Evolutionary conservation across 805 yeast species (phyloP).

Genomic region (Kurtzmaniella fragi): DNA sequence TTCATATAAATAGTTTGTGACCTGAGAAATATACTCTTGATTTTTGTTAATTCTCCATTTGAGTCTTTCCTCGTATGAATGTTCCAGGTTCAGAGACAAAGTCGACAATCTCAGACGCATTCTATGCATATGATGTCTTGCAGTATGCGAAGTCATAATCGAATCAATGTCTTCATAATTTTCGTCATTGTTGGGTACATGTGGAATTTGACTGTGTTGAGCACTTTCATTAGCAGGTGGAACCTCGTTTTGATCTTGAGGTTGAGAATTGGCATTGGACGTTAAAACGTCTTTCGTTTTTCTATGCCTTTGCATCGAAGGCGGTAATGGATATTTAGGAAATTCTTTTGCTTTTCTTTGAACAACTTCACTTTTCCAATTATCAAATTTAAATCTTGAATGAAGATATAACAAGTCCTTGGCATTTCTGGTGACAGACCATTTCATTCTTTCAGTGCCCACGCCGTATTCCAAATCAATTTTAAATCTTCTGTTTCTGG

Average conservation of each 20-base stretch:
- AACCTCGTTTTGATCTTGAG: not conserved
- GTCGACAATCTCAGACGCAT: slow-evolving; percentile 27
- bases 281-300: not conserved
- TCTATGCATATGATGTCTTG: slow-evolving; percentile 21
- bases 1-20: slow-evolving; percentile 65
- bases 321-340: slow-evolving; percentile 44
- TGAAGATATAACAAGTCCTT: slow-evolving; percentile 72
- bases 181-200: not conserved
- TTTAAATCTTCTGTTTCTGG: slow-evolving; percentile 45
- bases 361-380: slow-evolving; percentile 28
- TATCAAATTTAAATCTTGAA: slow-evolving; percentile 54
- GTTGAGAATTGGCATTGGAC: not conserved
- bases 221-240: not conserved
- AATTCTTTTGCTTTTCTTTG: slow-evolving; percentile 31
- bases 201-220: slow-evolving; percentile 1
- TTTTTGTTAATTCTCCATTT: slow-evolving; percentile 20
- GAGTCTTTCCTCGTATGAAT: slow-evolving; percentile 26
- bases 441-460: slow-evolving; percentile 68
- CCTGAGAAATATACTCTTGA: slow-evolving; percentile 36
- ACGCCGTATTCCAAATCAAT: slow-evolving; percentile 89
- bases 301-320: slow-evolving; percentile 15
- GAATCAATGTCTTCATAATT: slow-evolving; percentile 17
- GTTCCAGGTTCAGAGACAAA: slow-evolving; percentile 16
- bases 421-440: slow-evolving; percentile 73
- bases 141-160: slow-evolving; percentile 6